Evolutionary conservation across 345 rosid species (phyloP), one percentile per base, ranked within the genome.

Genomic region (Raphanus raphanistrum): DNA sequence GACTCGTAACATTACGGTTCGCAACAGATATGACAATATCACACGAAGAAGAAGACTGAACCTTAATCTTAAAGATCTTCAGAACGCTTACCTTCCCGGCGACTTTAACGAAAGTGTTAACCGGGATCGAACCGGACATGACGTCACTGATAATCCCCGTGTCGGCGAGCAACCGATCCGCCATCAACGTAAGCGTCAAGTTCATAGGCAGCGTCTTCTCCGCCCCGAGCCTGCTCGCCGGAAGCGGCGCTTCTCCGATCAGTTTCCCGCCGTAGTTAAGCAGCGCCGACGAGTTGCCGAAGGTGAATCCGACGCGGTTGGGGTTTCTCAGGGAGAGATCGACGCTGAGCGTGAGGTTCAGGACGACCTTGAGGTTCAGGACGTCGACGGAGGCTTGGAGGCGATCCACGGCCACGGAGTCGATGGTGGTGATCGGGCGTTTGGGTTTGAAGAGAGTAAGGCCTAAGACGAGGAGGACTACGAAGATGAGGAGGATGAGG

Each of bases 381-480:
- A 17, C 0, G 83, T 84, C 86, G 2, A 90, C 2, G 41, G 85
- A 71, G 45, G 83, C 31, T 21, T 6, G 29, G 32, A 90, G 74
- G 50, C 85, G 73, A 0, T 79, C 58, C 0, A 95, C 76, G 48
- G 79, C 0, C 68, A 89, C 50, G 52, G 93, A 85, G 70, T 89
- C 72, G 67, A 92, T 29, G 62, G 83, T 76, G 31, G 80, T 83
- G 25, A 64, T 48, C 2, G 97, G 86, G 3, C 32, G 73, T 83
- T 86, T 92, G 55, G 97, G 79, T 80, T 95, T 95, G 89, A 88
- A 91, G 2, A 90, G 90, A 38, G 97, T 92, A 13, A 90, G 76
- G 0, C 84, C 85, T 28, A 94, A 72, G 74, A 89, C 87, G 78
- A 88, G 66, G 45, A 81, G 6, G 6, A 92, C 9, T 32, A 87